Percentiles rank a stretch among this genome's conserved stretches.
Conservation (phyloP, 2,329 filamentous ascomycete genomes). For the Sarocladium brachiariae region DNA sequence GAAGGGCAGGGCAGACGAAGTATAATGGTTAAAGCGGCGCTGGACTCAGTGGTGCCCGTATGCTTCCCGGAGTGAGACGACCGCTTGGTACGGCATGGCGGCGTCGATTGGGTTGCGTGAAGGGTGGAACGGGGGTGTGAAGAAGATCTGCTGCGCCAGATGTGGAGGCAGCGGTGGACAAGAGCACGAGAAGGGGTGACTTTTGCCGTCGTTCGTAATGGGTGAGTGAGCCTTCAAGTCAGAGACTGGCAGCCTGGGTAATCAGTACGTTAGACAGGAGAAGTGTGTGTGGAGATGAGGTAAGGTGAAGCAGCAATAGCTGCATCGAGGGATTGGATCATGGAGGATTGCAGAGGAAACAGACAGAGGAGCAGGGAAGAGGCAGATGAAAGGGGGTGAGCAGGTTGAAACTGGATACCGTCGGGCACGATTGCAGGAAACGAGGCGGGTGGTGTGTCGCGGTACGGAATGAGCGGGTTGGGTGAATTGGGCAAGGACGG, state of each 20-base stretch:
- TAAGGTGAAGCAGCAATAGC: not conserved
- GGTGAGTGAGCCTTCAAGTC: no score
- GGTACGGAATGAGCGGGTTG: conserved; percentile 1
- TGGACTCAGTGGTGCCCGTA: conserved; percentile 18
- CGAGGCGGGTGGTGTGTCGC: conserved; percentile 16
- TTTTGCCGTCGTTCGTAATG: no score
- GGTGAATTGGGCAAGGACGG: conserved; percentile 11
- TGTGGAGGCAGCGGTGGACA: not conserved
- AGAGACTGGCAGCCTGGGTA: no score
- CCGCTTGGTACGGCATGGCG: conserved; percentile 11
- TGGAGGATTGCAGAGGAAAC: not conserved
- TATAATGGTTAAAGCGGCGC: conserved; percentile 22
- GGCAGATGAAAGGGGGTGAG: conserved; percentile 20
- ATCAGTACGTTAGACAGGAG: no score
- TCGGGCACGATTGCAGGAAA: conserved; percentile 17
- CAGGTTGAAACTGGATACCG: conserved; percentile 17
- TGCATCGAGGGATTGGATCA: not conserved
- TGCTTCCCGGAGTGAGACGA: conserved; percentile 11
- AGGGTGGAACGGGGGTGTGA: conserved; percentile 16
- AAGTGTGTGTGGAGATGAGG: not conserved
- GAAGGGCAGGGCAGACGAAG: not conserved
- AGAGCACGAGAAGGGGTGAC: not conserved
- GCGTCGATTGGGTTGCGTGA: conserved; percentile 14
- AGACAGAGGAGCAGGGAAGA: not conserved
- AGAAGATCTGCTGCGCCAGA: conserved; percentile 13